Base-by-base conservation (phyloP, 108 stramenopile genomes). In the Hondaea fermentalgiana region DNA sequence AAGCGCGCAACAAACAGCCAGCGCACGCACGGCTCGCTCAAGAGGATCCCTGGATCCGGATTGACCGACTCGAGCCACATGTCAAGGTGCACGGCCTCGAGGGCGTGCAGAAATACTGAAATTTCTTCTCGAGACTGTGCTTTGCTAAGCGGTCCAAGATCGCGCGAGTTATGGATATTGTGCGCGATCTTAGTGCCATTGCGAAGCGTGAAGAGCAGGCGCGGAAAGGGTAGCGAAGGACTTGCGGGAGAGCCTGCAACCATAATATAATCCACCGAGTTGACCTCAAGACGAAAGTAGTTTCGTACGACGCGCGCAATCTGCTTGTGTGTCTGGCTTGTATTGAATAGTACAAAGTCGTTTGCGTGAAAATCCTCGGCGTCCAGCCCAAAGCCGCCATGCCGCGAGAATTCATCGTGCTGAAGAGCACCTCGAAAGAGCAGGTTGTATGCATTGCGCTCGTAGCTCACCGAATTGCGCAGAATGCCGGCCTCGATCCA, bases 341-440 rank as follows among this genome's bases (percentile, higher is more conserved):
- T 83, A 23, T 83, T 83, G 51, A 83, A 83, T 14, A 83, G 4
- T 17, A 83, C 76, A 35, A 83, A 83, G 49, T 83, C 76, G n/a
- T 83, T 83, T 43, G 76, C 76, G 28, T 83, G 76, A 83, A 83
- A 83, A 45, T 83, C 76, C 28, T 83, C 76, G 12, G 76, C 76
- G 28, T 83, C 76, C 1, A 83, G 51, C 23, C 28, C 51, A 83
- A 83, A 83, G 25, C 76, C 76, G 45, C 76, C 76, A 35, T 83
- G 23, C 45, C 76, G 76, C n/a, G 49, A 53, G 51, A 83, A 83
- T 23, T 83, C 76, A 23, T 83, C 76, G 51, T 83, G 76, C 76
- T 83, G 76, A 43, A 83, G 51, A 12, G 76, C 45, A 12, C 76
- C 76, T 12, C 49, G 45, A 35, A 83, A 53, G 0, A 83, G 4